Base-by-base conservation (phyloP, 345 rosid genomes). In the Eucalyptus marginata region DNA sequence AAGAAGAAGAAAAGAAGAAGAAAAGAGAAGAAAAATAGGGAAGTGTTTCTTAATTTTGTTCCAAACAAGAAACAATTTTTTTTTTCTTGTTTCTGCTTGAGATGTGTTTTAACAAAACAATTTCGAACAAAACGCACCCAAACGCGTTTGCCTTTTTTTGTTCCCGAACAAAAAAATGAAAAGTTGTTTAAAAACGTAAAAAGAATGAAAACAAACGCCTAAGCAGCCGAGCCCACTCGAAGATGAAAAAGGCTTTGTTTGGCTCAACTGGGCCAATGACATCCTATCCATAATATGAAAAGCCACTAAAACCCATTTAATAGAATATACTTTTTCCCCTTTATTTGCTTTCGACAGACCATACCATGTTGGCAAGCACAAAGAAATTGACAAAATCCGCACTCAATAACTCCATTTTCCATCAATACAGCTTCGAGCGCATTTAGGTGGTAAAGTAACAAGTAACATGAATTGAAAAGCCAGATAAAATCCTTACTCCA, bases 401-500 rank as follows among this genome's bases (percentile, higher is more conserved):
- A 31, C 36, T 31, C 79, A 68, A 16, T 16, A 36, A 36, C 43
- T 68, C 24, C 0, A 68, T 16, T n/a, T 68, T 31, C 79, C 43
- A 8, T 68, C 43, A 31, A 68, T 17, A 31, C 31, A 56, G 62
- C 79, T 68, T 31, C 40, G 79, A 16, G 79, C 43, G 12, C 79
- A 16, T 31, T 66, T 8, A 31, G 43, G 43, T 66, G 22, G 43
- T 36, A 68, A 68, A 68, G 1, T 31, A 68, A 31, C 79, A 31
- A 9, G 62, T 10, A 4, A 56, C 13, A 22, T 56, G 29, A 56
- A 56, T 24, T 64, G 76, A 49, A 59, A 59, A 16, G 16, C 87
- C 58, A 87, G 86, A 49, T 54, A 10, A 87, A 87, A 85, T 8
- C 3, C 88, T 90, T 94, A 95, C 99, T 92, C 98, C 99, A 59